phyloP scores from a whole-genome alignment of 1,284 basidiomycete species.

The Leucoagaricus sp. region DNA sequence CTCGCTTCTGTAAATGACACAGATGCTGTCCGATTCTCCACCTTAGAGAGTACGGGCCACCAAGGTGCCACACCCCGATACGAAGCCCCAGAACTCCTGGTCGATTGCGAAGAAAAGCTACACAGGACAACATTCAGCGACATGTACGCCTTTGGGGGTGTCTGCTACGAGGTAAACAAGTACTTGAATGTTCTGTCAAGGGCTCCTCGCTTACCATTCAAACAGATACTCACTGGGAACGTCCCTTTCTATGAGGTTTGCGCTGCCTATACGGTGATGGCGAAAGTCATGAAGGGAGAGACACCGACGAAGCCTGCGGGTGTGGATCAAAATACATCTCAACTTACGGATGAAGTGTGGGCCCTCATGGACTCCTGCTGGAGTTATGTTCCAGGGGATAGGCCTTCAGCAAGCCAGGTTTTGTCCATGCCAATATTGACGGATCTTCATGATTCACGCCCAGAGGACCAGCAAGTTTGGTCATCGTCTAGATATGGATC shows the following conservation, averaged over 20 bases:
- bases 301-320: not conserved
- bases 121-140: conserved; percentile 16
- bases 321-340: not conserved
- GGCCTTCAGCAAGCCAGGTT: not conserved
- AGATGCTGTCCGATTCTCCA: conserved; percentile 15
- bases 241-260: conserved; percentile 14
- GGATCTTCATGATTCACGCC: not conserved
- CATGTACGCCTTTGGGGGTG: conserved; percentile 21
- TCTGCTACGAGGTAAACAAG: conserved; percentile 21
- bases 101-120: conserved; percentile 1
- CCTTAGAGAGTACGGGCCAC: conserved; percentile 2
- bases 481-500: not conserved
- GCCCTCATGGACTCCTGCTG: not conserved
- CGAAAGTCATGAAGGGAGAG: conserved; percentile 9
- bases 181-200: not conserved
- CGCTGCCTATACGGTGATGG: not conserved
- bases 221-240: conserved; percentile 17
- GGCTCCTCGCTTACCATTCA: not conserved
- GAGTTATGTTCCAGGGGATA: not conserved
- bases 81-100: conserved; percentile 22
- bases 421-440: not conserved
- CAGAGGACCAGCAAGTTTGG: not conserved
- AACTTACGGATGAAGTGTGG: not conserved
- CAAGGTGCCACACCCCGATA: conserved; percentile 15
- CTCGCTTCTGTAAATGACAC: conserved; percentile 16